Conservation (phyloP, 2,329 filamentous ascomycete species). For the Aspergillus neoniger region DNA sequence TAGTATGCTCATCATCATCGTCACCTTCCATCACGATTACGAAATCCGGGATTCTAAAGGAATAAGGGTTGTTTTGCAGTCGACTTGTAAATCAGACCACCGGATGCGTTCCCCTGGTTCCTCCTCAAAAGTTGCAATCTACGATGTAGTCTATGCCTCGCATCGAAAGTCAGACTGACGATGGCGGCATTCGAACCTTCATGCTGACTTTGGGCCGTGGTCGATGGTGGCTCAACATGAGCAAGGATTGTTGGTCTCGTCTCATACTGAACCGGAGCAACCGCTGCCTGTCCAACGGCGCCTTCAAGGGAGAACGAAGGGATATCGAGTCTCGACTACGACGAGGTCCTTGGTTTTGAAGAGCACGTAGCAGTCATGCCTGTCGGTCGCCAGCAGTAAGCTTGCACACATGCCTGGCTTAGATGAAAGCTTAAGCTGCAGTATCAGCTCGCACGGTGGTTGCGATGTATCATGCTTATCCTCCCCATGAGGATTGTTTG, state of each 20-base stretch:
- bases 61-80: background rate
- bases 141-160: background rate
- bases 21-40: conserved; percentile 2
- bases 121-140: background rate
- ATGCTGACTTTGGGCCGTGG: background rate
- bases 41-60: background rate
- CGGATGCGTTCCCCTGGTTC: background rate
- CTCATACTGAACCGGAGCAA: background rate
- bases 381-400: background rate
- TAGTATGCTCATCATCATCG: background rate
- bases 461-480: conserved; percentile 5
- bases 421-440: conserved; percentile 4
- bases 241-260: conserved; percentile 2
- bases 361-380: background rate
- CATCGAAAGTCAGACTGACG: background rate
- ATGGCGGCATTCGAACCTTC: background rate
- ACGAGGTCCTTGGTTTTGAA: background rate
- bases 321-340: background rate
- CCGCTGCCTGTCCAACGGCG: background rate
- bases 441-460: background rate
- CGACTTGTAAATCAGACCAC: background rate
- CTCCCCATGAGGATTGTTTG: background rate
- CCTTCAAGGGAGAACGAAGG: conserved; percentile 4
- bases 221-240: background rate
- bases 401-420: conserved; percentile 2